A percentile compares a stretch with the other conserved stretches of the same genome.
Evolutionary conservation across 495 filamentous ascomycete genomes (phyloP).

Genomic region (Letharia lupina): DNA sequence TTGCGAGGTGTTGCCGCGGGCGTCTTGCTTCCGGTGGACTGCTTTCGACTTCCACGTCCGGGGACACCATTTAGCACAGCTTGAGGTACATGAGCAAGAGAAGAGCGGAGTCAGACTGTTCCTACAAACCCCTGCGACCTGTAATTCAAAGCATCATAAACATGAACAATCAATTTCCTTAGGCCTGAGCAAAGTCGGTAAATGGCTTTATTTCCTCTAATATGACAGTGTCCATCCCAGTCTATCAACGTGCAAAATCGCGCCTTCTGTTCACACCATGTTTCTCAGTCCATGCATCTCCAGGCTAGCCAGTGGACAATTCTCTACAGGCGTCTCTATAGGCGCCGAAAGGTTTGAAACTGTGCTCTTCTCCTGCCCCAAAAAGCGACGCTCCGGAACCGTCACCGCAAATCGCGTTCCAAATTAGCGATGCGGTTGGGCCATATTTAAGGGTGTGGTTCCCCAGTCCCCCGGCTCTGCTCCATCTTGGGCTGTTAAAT

Average conservation of each 20-base stretch:
- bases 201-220: not conserved
- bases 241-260: not conserved
- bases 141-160: not conserved
- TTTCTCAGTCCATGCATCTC: not conserved
- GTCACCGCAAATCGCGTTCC: not conserved
- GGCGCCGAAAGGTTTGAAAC: not conserved
- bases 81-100: not conserved
- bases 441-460: not conserved
- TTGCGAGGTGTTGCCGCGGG: conserved; percentile 9
- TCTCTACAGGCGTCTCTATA: not conserved
- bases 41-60: not conserved
- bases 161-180: not conserved
- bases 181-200: not conserved
- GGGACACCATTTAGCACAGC: conserved; percentile 2
- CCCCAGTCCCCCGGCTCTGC: not conserved
- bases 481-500: not conserved
- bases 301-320: not conserved
- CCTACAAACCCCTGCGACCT: not conserved
- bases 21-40: not conserved
- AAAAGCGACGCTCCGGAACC: not conserved
- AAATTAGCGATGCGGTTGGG: not conserved
- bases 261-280: not conserved
- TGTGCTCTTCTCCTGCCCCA: not conserved
- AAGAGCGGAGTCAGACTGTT: not conserved
- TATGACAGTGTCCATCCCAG: not conserved